Conservation (phyloP, 192 early-diverging fungal species). For the Coemansia erecta region DNA sequence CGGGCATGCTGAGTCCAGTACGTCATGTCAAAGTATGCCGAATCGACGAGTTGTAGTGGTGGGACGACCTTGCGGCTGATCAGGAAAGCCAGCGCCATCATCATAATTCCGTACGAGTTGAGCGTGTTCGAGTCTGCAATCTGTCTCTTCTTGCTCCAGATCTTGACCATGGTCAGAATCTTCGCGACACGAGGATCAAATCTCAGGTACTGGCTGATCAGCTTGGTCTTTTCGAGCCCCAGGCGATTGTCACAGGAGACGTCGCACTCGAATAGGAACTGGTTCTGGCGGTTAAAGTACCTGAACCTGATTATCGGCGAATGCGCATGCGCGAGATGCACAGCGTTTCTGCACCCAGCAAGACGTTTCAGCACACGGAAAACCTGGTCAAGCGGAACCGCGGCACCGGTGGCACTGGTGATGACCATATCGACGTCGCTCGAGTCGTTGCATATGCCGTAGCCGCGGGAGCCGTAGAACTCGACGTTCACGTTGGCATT, state of each 20-base stretch:
- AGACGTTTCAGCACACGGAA: not conserved
- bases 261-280: constrained; percentile 26
- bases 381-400: not conserved
- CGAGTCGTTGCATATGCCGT: constrained; percentile 2
- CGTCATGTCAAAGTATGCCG: not conserved
- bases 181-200: constrained; percentile 25
- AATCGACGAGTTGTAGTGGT: constrained; percentile 35
- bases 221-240: constrained; percentile 19
- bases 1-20: constrained; percentile 10
- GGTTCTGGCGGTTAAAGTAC: not conserved
- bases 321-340: constrained; percentile 18
- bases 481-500: not conserved
- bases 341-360: constrained; percentile 3
- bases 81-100: constrained; percentile 45
- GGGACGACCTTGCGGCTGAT: constrained; percentile 32
- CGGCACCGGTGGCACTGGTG: not conserved
- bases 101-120: constrained; percentile 40
- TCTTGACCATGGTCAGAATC: constrained; percentile 26
- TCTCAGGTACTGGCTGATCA: constrained; percentile 17
- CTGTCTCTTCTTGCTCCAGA: constrained; percentile 22
- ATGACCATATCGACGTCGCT: constrained; percentile 9
- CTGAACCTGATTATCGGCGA: constrained; percentile 46
- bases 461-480: constrained; percentile 3
- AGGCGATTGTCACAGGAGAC: constrained; percentile 21
- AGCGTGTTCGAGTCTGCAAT: constrained; percentile 17